Evolutionary conservation across 106 monocot genomes (phyloP).

Genomic region (Allium cepa): DNA sequence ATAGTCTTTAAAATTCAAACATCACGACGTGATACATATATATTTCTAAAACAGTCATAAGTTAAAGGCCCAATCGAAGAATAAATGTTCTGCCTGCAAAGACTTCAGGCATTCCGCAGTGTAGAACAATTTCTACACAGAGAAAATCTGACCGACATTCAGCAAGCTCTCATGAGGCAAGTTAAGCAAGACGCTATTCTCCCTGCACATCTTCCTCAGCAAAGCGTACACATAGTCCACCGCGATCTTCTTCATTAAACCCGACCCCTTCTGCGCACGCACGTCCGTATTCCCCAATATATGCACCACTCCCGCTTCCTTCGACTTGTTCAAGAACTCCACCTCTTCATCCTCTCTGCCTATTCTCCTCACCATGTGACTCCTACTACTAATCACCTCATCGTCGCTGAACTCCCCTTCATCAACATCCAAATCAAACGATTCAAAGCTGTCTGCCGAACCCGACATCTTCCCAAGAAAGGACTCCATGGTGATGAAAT

Average conservation of each 20-base stretch:
- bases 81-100: too few relatives aligned
- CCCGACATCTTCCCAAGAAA: conserved; percentile 78
- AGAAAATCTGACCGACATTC: conserved; percentile 87
- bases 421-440: conserved; percentile 1
- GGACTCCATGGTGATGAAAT: conserved; percentile 55
- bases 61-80: too few relatives aligned
- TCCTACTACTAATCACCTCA: background rate
- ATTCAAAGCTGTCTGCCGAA: conserved; percentile 29
- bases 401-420: conserved; percentile 7
- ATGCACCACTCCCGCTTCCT: conserved; percentile 78
- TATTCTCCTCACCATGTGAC: conserved; percentile 13
- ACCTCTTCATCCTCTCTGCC: conserved; percentile 42
- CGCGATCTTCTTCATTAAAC: conserved; percentile 43
- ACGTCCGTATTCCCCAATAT: conserved; percentile 75
- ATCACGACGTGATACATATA: too few relatives aligned
- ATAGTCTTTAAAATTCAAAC: too few relatives aligned
- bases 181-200: conserved; percentile 79
- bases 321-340: conserved; percentile 66
- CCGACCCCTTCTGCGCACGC: conserved; percentile 51
- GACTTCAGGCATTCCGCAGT: too few relatives aligned
- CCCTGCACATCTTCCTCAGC: conserved; percentile 70
- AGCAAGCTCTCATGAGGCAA: conserved; percentile 80
- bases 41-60: too few relatives aligned
- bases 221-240: conserved; percentile 69
- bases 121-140: conserved; percentile 29